Conservation (phyloP, 768 basidiomycete species). For the Pisolithus orientalis region DNA sequence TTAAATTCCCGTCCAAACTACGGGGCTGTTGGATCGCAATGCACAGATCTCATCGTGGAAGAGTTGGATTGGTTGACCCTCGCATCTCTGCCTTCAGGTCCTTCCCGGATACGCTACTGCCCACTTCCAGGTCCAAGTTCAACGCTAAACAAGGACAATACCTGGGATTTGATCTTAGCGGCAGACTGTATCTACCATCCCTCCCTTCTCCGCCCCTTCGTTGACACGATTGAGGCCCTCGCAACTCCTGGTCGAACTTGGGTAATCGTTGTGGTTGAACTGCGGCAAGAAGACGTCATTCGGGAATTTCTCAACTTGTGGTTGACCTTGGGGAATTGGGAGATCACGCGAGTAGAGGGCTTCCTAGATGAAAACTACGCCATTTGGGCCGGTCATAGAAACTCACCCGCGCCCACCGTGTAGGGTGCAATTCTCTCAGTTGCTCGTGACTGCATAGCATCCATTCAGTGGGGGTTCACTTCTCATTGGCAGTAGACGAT, state of each 20-base stretch:
- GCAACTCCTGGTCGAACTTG: conserved; percentile 42
- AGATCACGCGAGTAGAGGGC: conserved; percentile 32
- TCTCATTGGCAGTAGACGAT: neutral
- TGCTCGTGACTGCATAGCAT: neutral
- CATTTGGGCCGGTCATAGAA: conserved; percentile 53
- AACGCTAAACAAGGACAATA: conserved; percentile 1
- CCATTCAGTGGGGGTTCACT: neutral
- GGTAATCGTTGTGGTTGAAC: conserved; percentile 63
- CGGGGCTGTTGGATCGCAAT: conserved; percentile 3
- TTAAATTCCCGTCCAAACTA: conserved; percentile 40
- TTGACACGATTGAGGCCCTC: conserved; percentile 56
- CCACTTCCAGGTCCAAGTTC: conserved; percentile 11
- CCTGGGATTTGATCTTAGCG: conserved; percentile 54
- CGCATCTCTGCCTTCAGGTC: conserved; percentile 26
- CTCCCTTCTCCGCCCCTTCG: conserved; percentile 56
- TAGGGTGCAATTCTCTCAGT: neutral
- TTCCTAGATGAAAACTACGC: conserved; percentile 47
- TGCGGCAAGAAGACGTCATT: conserved; percentile 71
- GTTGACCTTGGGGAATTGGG: conserved; percentile 57
- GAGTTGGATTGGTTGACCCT: conserved; percentile 65
- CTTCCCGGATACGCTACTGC: conserved; percentile 19
- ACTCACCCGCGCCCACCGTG: neutral
- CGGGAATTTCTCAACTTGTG: conserved; percentile 64
- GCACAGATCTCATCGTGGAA: conserved; percentile 37
- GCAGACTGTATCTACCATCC: conserved; percentile 82